A percentile compares a stretch with the other conserved stretches of the same genome.
These are phyloP conservation scores for Scytalidium sp. DNA, from an alignment of 2,329 filamentous ascomycete genomes.

Conservation along the genomic window DNA sequence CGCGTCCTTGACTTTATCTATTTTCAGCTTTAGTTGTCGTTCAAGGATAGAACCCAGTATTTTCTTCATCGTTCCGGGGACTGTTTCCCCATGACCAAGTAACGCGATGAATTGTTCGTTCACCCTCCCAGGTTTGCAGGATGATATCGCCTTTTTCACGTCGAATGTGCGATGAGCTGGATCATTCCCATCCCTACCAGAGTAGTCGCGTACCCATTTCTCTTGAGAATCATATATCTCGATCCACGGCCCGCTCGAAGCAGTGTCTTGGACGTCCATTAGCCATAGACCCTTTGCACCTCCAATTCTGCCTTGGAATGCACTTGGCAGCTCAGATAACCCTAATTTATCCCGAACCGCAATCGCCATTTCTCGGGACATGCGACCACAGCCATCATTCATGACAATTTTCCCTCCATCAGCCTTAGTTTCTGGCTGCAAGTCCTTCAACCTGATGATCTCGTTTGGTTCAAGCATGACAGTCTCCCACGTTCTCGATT, in stretches of 20 bases:
- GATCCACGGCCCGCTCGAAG: constrained; percentile 57
- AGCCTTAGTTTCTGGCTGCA: constrained; percentile 21
- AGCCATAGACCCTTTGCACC: constrained; percentile 77
- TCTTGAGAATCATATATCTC: constrained; percentile 63
- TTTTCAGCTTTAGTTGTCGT: constrained; percentile 37
- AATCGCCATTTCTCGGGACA: constrained; percentile 58
- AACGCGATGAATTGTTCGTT: constrained; percentile 70
- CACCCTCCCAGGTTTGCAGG: constrained; percentile 50
- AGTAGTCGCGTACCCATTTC: constrained; percentile 59
- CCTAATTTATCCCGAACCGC: constrained; percentile 49
- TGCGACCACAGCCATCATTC: constrained; percentile 65
- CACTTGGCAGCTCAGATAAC: constrained; percentile 54
- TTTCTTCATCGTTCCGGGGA: constrained; percentile 40
- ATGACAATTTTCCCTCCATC: constrained; percentile 41
- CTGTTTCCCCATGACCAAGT: constrained; percentile 55
- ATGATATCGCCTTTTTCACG: constrained; percentile 46
- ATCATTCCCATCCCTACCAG: constrained; percentile 34
- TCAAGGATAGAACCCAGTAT: constrained; percentile 47
- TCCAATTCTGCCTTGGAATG: constrained; percentile 67
- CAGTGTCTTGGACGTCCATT: constrained; percentile 47
- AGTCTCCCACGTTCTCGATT: constrained; percentile 49
- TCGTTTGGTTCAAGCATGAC: constrained; percentile 43
- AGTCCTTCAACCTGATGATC: constrained; percentile 29
- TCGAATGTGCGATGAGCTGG: constrained; percentile 61
- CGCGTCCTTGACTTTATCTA: constrained; percentile 33